A percentile compares a stretch with the other conserved stretches of the same genome.
Evolutionary conservation across 2,329 filamentous ascomycete species (phyloP).

Genomic region (Talaromyces funiculosus): DNA sequence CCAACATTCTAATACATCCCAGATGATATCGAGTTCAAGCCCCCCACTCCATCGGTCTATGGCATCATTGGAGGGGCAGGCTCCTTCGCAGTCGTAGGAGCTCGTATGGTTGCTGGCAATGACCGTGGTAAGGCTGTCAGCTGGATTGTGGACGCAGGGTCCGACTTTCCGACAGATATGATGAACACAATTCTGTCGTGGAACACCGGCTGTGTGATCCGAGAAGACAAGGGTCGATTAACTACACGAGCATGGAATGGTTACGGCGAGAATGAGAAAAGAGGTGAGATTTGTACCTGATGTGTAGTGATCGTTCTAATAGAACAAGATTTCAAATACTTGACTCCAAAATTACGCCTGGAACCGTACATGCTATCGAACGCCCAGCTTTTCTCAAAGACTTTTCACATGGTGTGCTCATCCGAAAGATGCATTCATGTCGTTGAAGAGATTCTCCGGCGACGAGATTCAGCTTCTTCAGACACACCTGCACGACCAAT

Average conservation of each 20-base stretch:
- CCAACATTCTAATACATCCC: background rate
- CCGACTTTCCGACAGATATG: constrained; percentile 71
- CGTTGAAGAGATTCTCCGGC: constrained; percentile 61
- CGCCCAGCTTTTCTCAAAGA: constrained; percentile 62
- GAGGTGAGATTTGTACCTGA: constrained; percentile 36
- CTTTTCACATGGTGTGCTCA: constrained; percentile 85
- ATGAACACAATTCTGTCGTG: constrained; percentile 62
- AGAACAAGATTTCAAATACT: constrained; percentile 70
- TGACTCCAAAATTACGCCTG: constrained; percentile 78
- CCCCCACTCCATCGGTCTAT: constrained; percentile 61
- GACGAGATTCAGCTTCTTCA: constrained; percentile 37
- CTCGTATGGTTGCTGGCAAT: constrained; percentile 74
- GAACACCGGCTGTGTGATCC: constrained; percentile 67
- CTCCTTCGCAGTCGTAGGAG: constrained; percentile 79
- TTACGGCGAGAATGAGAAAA: constrained; percentile 65
- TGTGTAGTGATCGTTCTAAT: constrained; percentile 5
- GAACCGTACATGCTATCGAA: constrained; percentile 65
- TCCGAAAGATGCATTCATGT: constrained; percentile 70
- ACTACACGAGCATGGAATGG: constrained; percentile 93
- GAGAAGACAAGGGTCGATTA: constrained; percentile 59
- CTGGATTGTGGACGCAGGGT: constrained; percentile 87
- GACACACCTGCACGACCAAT: constrained; percentile 52
- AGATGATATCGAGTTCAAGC: constrained; percentile 89
- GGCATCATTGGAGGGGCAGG: constrained; percentile 86
- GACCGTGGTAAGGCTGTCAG: constrained; percentile 63